Base-by-base conservation (phyloP, 2,329 filamentous ascomycete species). In the Herpotrichia juniperi region DNA sequence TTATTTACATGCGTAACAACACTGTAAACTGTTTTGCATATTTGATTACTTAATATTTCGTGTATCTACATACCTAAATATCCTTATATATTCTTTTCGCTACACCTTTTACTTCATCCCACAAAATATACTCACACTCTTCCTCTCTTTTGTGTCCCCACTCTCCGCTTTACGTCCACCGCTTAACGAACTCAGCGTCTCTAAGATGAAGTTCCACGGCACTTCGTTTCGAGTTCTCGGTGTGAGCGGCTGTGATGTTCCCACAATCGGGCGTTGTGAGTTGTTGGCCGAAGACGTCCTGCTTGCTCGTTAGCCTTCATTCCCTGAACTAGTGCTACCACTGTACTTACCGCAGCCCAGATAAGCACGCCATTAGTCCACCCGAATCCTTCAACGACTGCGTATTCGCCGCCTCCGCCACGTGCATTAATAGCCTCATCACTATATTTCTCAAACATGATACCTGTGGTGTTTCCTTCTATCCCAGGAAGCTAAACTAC, bases 401-500 rank as follows among this genome's bases (percentile, higher is more conserved):
- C 80, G 67, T 89, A 89, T 75, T 89, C 87, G 57, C 87, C 87
- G 5, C 87, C 87, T 6, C 83, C 76, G 24, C 87, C 87, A 1
- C 83, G 84, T 0, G 79, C 81, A 56, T 87, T 86, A 40, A 80
- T 84, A 7, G 81, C 73, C 50, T 81, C 82, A 58, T 87, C 83
- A 11, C 76, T 77, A 64, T 89, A 89, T 77, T 89, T 89, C 69
- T 89, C 87, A 66, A 89, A 89, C 77, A 89, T 88, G 66, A 83
- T 83, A 19, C 87, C 17, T 66, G 35, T 19, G 37, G 19, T 7
- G 17, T 48, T 77, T 71, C 10, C n/a, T n/a, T n/a, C n/a, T n/a
- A n/a, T n/a, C n/a, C n/a, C n/a, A n/a, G n/a, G n/a, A n/a, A n/a
- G n/a, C n/a, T n/a, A n/a, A n/a, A n/a, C n/a, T n/a, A n/a, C n/a